A percentile compares a stretch with the other conserved stretches of the same genome.
These are phyloP conservation scores for Russula emetica DNA, from an alignment of 768 basidiomycete species.

Conservation along the genomic window DNA sequence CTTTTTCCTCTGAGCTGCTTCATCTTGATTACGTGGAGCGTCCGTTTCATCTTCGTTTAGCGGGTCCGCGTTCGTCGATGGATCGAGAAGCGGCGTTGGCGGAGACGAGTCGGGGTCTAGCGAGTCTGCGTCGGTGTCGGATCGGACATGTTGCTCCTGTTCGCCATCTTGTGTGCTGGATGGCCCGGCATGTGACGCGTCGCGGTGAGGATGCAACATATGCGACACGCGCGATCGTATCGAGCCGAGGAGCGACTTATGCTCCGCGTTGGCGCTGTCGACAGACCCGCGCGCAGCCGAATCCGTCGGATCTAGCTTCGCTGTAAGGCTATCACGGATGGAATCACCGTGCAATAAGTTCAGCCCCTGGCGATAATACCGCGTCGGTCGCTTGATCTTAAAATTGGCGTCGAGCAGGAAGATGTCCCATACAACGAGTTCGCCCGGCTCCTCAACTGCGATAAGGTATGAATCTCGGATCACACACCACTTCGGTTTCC, in stretches of 20 bases:
- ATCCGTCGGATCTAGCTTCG: conserved; percentile 5
- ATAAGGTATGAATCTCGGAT: conserved; percentile 91
- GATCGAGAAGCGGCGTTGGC: conserved; percentile 66
- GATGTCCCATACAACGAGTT: conserved; percentile 90
- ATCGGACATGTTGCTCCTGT: conserved; percentile 20
- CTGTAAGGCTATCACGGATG: conserved; percentile 25
- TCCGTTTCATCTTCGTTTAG: conserved; percentile 35
- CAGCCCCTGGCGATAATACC: conserved; percentile 84
- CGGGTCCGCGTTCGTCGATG: conserved; percentile 70
- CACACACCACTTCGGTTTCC: conserved; percentile 81
- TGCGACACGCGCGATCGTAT: conserved; percentile 39
- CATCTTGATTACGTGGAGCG: conserved; percentile 31
- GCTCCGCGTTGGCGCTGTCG: conserved; percentile 34
- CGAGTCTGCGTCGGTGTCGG: conserved; percentile 18
- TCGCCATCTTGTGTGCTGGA: background rate
- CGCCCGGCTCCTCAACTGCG: conserved; percentile 78
- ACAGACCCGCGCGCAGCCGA: conserved; percentile 23
- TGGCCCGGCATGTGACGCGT: conserved; percentile 13
- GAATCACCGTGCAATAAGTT: conserved; percentile 50
- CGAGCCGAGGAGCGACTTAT: conserved; percentile 40
- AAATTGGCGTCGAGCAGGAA: conserved; percentile 91
- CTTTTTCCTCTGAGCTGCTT: conserved; percentile 40
- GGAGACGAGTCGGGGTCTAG: conserved; percentile 33
- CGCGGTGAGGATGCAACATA: conserved; percentile 4
- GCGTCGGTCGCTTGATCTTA: conserved; percentile 80